A percentile compares a stretch with the other conserved stretches of the same genome.
phyloP scores from a whole-genome alignment of 2,329 filamentous ascomycete species.

The Colletotrichum camelliae region DNA sequence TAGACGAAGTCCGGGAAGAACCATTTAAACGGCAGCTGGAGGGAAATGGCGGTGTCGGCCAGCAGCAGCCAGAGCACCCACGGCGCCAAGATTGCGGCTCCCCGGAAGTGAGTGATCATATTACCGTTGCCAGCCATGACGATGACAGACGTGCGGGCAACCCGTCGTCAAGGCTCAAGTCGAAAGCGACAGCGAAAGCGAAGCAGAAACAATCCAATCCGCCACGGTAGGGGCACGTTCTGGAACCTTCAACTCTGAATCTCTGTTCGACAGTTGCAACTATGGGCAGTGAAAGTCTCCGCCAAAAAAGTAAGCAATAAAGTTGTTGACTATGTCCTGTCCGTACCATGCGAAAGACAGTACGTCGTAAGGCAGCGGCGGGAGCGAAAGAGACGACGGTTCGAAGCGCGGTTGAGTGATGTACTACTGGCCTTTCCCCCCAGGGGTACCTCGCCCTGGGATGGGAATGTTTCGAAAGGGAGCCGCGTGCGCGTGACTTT shows the following conservation, averaged over 20 bases:
- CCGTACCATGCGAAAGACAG: neutral
- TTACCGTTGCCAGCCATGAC: slow-evolving; percentile 21
- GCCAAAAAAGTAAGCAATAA: neutral
- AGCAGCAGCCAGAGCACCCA: slow-evolving; percentile 59
- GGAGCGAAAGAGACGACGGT: neutral
- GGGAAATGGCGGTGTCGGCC: slow-evolving; percentile 56
- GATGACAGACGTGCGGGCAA: neutral
- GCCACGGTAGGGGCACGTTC: neutral
- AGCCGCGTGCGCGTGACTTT: slow-evolving; percentile 9
- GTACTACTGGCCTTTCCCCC: neutral
- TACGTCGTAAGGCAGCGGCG: neutral
- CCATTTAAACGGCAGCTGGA: slow-evolving; percentile 52
- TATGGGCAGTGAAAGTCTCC: neutral
- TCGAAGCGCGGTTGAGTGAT: neutral
- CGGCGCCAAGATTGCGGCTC: slow-evolving; percentile 47
- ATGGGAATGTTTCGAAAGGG: slow-evolving; percentile 19
- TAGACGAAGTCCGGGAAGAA: slow-evolving; percentile 57
- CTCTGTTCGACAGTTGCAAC: neutral
- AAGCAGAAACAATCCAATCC: neutral
- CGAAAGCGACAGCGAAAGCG: slow-evolving; percentile 4
- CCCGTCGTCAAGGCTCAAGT: neutral
- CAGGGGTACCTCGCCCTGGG: neutral
- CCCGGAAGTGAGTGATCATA: slow-evolving; percentile 44
- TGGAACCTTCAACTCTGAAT: neutral
- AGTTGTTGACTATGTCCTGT: neutral